These are phyloP conservation scores for Sporothrix brunneoviolacea DNA, from an alignment of 2,329 filamentous ascomycete species.

Conservation along the genomic window DNA sequence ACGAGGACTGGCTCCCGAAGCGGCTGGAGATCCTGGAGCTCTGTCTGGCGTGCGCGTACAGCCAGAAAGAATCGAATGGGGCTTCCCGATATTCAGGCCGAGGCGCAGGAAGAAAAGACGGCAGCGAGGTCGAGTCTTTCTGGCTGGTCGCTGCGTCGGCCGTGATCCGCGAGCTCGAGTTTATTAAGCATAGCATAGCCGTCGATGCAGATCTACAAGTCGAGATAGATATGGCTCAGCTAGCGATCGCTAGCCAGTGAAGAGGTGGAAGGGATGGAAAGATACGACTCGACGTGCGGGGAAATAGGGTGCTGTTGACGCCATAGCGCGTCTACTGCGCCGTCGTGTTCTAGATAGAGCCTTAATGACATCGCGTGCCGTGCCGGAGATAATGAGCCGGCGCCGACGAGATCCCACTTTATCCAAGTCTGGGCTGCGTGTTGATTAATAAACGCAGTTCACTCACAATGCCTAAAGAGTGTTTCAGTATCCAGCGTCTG, in stretches of 20 bases:
- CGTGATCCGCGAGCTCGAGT: conserved; percentile 23
- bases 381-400: too few species aligned
- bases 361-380: too few species aligned
- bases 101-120: not conserved
- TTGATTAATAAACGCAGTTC: too few species aligned
- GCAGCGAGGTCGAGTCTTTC: conserved; percentile 24
- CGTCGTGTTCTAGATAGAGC: too few species aligned
- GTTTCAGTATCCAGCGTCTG: not conserved
- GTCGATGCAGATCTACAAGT: conserved; percentile 3
- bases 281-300: not conserved
- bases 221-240: conserved; percentile 3
- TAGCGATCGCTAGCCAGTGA: too few species aligned
- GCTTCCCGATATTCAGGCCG: conserved; percentile 1
- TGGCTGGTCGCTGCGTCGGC: conserved; percentile 26
- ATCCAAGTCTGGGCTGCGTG: too few species aligned
- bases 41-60: conserved; percentile 25
- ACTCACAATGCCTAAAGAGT: not conserved
- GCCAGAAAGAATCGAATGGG: conserved; percentile 1
- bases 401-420: not conserved
- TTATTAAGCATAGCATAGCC: conserved; percentile 1
- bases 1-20: not conserved
- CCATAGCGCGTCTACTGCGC: too few species aligned
- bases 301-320: not conserved
- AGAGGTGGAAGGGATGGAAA: not conserved
- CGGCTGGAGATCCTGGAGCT: conserved; percentile 22